Evolutionary conservation across 225 moss, liverwort and hornwort genomes (phyloP), one percentile per base, ranked within the genome.

Genomic region (Lunularia cruciata): DNA sequence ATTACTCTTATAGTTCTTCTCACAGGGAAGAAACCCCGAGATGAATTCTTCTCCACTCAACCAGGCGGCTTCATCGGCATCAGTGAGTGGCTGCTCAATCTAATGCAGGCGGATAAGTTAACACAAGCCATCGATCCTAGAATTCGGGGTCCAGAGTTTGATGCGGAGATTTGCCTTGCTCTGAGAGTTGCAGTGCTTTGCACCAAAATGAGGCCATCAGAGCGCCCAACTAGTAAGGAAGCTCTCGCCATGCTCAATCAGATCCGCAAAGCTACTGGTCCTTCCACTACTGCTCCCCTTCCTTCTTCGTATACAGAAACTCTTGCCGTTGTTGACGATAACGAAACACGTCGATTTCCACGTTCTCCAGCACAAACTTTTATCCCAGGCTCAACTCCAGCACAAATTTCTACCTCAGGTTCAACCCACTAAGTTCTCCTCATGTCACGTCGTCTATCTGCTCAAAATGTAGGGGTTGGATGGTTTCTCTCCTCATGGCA

Each of bases 141-240:
- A 43, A 68, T 92, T 66, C 72, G 59, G 20, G 87, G 78, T 8
- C n/a, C n/a, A 15, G 75, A 54, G 0, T 80, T 70, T 33, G 84
- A 84, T 70, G 60, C 66, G 2, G 85, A 92, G 77, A 76, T 92
- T n/a, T 47, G 84, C 0, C 57, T 87, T 27, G 91, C 89, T 48
- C 84, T 89, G 89, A 89, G 87, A 57, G 75, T 92, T 34, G 85
- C 87, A 19, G 87, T 84, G 3, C 89, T 89, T 70, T 92, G 91
- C 87, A 92, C 89, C 19, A 74, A 58, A 16, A 0, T 3, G 4
- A 79, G 81, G 23, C 85, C 91, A 0, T 54, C 27, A 15, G 82
- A 77, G 30, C 78, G 91, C 3, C 91, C 91, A 15, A 68, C 75
- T 16, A 92, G 91, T 78, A 69, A 71, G 12, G 84, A 92, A 8